A percentile compares a stretch with the other conserved stretches of the same genome.
phyloP scores from a whole-genome alignment of 129 eudicot species.

The Helianthus annuus region DNA sequence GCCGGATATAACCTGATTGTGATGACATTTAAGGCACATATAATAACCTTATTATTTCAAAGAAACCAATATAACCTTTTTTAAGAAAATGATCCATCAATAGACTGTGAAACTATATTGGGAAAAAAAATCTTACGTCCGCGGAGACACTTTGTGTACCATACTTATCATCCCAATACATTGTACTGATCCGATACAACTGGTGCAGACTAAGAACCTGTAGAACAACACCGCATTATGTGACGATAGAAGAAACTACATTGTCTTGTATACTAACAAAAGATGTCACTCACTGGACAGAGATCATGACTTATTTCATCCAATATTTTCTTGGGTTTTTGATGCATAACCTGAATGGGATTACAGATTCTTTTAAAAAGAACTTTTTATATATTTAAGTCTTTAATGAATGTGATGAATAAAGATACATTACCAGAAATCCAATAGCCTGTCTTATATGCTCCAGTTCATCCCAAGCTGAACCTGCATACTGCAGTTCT shows the following conservation, averaged over 20 bases:
- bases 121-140: conserved; percentile 58
- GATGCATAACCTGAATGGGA: conserved; percentile 72
- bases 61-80: not conserved
- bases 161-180: conserved; percentile 99
- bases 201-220: conserved; percentile 93
- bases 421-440: conserved; percentile 59
- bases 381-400: not conserved
- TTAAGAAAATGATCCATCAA: not conserved
- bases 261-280: not conserved
- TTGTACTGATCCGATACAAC: conserved; percentile 87
- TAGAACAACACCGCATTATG: conserved; percentile 17
- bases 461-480: conserved; percentile 95
- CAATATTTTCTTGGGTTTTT: conserved; percentile 87
- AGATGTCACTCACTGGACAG: conserved; percentile 79
- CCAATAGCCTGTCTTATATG: conserved; percentile 95
- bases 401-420: not conserved
- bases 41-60: not conserved
- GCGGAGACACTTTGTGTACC: conserved; percentile 90
- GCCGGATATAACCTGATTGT: conserved; percentile 69
- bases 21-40: conserved; percentile 8
- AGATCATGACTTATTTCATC: conserved; percentile 80
- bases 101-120: not conserved
- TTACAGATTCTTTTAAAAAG: conserved; percentile 16
- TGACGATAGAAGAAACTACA: conserved; percentile 2
- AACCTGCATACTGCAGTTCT: conserved; percentile 87